Evolutionary conservation across 1,139 yeast species (phyloP).

Genomic region (Lodderomyces beijingensis): DNA sequence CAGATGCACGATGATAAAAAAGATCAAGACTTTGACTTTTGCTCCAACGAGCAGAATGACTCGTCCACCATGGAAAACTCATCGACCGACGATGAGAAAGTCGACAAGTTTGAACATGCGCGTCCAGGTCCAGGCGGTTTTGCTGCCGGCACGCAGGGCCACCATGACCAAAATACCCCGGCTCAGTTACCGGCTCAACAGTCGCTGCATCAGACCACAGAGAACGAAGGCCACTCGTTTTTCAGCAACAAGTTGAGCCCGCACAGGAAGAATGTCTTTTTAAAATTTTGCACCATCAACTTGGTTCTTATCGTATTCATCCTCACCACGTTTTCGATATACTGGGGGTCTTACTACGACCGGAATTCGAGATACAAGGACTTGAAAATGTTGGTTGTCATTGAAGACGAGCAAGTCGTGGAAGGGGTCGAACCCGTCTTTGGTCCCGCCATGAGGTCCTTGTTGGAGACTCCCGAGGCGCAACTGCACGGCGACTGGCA

Average conservation of each 20-base stretch:
- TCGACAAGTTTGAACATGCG: too few species aligned
- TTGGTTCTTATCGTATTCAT: conserved; percentile 25
- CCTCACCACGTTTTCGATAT: conserved; percentile 31
- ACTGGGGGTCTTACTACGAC: conserved; percentile 42
- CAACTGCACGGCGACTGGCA: conserved; percentile 40
- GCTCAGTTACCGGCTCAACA: too few species aligned
- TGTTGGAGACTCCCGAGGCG: conserved; percentile 19
- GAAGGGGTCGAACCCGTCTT: conserved; percentile 29
- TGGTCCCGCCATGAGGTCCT: conserved; percentile 18
- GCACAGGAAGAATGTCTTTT: conserved; percentile 18
- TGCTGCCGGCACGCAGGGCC: too few species aligned
- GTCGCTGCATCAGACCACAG: too few species aligned
- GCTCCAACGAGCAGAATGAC: too few species aligned
- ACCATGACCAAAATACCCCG: too few species aligned
- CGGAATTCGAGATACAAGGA: conserved; percentile 26
- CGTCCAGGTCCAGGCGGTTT: too few species aligned
- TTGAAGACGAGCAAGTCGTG: conserved; percentile 29
- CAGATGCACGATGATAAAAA: too few species aligned
- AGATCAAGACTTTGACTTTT: too few species aligned
- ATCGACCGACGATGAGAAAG: too few species aligned
- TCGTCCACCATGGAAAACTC: too few species aligned
- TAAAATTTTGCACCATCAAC: conserved; percentile 17
- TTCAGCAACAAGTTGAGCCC: conserved; percentile 12
- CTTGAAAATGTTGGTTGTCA: conserved; percentile 37
- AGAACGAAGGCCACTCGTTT: too few species aligned